Evolutionary conservation across 1,284 basidiomycete genomes (phyloP).

Genomic region (Tylopilus orsonianus): DNA sequence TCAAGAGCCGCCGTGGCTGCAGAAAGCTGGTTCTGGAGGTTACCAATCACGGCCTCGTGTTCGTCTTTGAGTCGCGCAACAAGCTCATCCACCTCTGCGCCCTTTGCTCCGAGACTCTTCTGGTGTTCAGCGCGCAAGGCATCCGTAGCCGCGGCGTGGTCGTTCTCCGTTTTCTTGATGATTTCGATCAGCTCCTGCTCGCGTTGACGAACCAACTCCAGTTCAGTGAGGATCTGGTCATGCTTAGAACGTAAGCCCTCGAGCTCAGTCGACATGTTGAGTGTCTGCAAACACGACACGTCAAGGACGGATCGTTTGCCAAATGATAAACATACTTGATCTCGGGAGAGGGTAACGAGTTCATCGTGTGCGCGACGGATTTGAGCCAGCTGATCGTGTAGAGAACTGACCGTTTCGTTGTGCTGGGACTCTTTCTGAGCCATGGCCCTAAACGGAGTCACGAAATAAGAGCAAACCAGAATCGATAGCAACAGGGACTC

Average conservation of each 20-base stretch:
- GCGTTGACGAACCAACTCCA: conserved; percentile 56
- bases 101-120: conserved; percentile 50
- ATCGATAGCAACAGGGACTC: conserved; percentile 31
- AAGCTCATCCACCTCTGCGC: conserved; percentile 50
- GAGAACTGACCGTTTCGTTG: conserved; percentile 69
- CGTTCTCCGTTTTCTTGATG: conserved; percentile 49
- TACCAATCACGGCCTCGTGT: conserved; percentile 36
- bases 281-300: conserved; percentile 44
- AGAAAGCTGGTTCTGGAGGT: conserved; percentile 46
- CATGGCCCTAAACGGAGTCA: conserved; percentile 68
- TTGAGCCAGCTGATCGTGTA: conserved; percentile 66
- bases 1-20: conserved; percentile 43
- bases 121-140: conserved; percentile 55
- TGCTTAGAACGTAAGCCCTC: conserved; percentile 70
- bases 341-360: conserved; percentile 71
- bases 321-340: conserved; percentile 58
- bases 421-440: conserved; percentile 90
- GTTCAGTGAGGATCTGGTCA: conserved; percentile 45
- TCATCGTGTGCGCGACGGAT: conserved; percentile 79
- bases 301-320: background rate
- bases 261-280: conserved; percentile 85
- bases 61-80: conserved; percentile 44
- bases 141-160: conserved; percentile 49
- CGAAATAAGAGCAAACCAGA: conserved; percentile 7
- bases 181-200: conserved; percentile 55